Conservation (phyloP, 257 asterid genomes). For the Solanum megistacrolobum region DNA sequence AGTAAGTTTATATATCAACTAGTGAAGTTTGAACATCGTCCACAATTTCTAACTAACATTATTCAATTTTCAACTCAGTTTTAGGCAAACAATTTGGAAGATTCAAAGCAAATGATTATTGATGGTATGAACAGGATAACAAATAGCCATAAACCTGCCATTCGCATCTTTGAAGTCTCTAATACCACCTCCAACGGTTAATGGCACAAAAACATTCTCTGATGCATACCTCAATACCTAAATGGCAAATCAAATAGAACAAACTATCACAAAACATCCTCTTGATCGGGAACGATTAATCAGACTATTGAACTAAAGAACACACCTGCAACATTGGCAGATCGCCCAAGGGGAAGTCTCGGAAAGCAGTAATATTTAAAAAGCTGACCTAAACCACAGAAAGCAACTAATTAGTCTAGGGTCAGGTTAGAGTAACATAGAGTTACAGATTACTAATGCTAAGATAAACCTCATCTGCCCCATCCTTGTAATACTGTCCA, state of each 20-base stretch:
- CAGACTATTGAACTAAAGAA: neutral
- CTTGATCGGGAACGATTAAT: neutral
- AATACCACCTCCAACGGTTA: conserved; percentile 96
- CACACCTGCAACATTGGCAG: conserved; percentile 89
- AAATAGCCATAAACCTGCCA: conserved; percentile 42
- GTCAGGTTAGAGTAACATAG: neutral
- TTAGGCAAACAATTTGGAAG: neutral
- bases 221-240: conserved; percentile 73
- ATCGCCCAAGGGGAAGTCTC: conserved; percentile 95
- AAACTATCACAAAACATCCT: neutral
- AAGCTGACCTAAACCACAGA: conserved; percentile 64
- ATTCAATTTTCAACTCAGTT: neutral
- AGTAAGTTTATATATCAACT: neutral
- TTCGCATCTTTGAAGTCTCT: conserved; percentile 86
- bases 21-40: neutral
- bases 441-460: neutral
- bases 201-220: conserved; percentile 81
- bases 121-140: neutral
- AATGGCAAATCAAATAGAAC: conserved; percentile 4
- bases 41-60: neutral
- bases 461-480: conserved; percentile 90
- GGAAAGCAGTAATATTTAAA: conserved; percentile 90
- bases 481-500: conserved; percentile 78
- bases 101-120: neutral
- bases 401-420: neutral